A percentile compares a stretch with the other conserved stretches of the same genome.
Conservation (phyloP, 2,329 filamentous ascomycete species). For the Penicillium frequentans region DNA sequence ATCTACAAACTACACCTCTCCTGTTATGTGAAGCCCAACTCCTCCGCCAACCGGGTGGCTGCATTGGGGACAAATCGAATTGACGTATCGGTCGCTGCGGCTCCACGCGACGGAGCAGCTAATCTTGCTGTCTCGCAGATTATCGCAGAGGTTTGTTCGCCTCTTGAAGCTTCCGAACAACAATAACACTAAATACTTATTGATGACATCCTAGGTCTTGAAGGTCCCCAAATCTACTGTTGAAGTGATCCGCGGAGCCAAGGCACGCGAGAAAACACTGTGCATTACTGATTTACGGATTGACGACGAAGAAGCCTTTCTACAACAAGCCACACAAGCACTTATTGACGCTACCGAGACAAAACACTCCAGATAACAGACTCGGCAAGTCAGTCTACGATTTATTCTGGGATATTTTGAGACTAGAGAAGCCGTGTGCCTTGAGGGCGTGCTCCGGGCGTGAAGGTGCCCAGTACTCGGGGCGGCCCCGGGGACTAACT, state of each 20-base stretch:
- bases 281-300: constrained; percentile 31
- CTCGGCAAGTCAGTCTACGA: background rate
- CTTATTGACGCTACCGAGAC: constrained; percentile 20
- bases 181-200: background rate
- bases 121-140: constrained; percentile 66
- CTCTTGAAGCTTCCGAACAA: background rate
- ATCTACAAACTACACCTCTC: constrained; percentile 55
- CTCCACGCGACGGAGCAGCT: constrained; percentile 65
- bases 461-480: too few species aligned
- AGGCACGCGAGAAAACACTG: constrained; percentile 65
- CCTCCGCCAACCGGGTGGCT: constrained; percentile 58
- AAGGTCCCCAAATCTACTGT: constrained; percentile 64
- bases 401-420: too few species aligned
- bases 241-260: constrained; percentile 62
- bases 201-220: constrained; percentile 47
- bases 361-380: background rate
- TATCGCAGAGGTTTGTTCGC: constrained; percentile 56
- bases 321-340: constrained; percentile 20
- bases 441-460: too few species aligned
- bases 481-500: too few species aligned
- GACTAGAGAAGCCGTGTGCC: too few species aligned
- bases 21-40: constrained; percentile 68
- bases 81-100: constrained; percentile 66
- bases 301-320: constrained; percentile 30
- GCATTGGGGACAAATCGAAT: constrained; percentile 58